A percentile compares a stretch with the other conserved stretches of the same genome.
These are phyloP conservation scores for Sphaerostilbella broomeana DNA, from an alignment of 2,329 filamentous ascomycete genomes.

Conservation along the genomic window DNA sequence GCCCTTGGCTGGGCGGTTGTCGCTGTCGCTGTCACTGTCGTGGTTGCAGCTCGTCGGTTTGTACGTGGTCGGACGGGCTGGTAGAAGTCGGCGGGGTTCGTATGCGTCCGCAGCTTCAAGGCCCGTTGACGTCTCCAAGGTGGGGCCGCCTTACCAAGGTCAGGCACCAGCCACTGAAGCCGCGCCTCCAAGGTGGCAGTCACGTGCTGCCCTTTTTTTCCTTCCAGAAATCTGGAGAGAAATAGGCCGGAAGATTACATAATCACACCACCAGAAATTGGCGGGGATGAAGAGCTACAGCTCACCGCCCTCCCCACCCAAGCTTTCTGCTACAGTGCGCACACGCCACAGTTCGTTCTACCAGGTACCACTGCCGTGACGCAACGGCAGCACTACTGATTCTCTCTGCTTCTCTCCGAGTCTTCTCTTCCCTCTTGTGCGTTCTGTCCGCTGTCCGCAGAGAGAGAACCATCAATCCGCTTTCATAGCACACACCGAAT, in stretches of 20 bases:
- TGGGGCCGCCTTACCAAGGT: conserved; percentile 8
- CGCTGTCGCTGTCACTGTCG: conserved; percentile 10
- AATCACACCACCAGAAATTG: too few species aligned
- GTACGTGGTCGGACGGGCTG: conserved; percentile 1
- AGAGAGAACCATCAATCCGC: too few species aligned
- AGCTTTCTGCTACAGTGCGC: too few species aligned
- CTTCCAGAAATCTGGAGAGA: too few species aligned
- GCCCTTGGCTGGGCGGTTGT: conserved; percentile 7
- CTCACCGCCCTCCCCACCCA: too few species aligned
- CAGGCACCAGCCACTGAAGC: background rate
- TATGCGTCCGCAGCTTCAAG: conserved; percentile 5
- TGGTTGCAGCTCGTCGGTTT: background rate
- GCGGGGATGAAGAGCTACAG: too few species aligned
- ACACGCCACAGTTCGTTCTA: conserved; percentile 5
- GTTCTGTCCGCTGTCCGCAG: background rate
- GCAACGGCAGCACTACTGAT: conserved; percentile 15
- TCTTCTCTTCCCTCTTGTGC: background rate
- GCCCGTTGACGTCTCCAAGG: conserved; percentile 11
- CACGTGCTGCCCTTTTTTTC: background rate
- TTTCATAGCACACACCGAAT: too few species aligned
- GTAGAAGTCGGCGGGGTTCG: conserved; percentile 10
- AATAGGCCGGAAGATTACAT: too few species aligned
- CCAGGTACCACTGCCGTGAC: conserved; percentile 30
- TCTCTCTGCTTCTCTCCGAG: conserved; percentile 9
- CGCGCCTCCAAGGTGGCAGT: background rate